Base-by-base conservation (phyloP, 139 green algal genomes). In the Tetradesmus lagerheimii region DNA sequence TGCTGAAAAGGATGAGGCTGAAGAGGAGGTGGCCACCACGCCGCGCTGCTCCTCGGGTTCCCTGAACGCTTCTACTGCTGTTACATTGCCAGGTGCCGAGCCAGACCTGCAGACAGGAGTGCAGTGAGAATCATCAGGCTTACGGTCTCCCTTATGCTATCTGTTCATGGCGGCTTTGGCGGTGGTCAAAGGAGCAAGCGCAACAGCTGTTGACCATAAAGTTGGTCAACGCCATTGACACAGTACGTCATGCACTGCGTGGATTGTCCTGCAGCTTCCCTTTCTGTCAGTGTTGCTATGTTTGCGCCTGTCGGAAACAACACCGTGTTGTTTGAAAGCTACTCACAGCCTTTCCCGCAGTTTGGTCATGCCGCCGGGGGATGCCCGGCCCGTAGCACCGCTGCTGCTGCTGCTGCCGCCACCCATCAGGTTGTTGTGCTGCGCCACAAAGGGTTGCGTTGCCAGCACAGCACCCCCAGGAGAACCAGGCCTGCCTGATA, bases 351-450 rank as follows among this genome's bases (percentile, higher is more conserved):
- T 80, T 11, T 83, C 85, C 43, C 31, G 39, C 67, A 89, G 85
- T 16, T 71, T 82, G 38, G 29, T 27, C 4, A 75, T 34, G 12
- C 57, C 64, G 4, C 84, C 37, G 5, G 39, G 62, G 27, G 84
- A 47, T 43, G 29, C 66, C 37, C n/a, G 38, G 64, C 38, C 84
- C 35, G 66, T 27, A 23, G 57, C 71, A 27, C 39, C 41, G 29
- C 3, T 71, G 29, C 41, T 50, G 84, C 67, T 74, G 83, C 83
- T 34, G 57, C 57, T 47, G 35, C 31, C 43, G 31, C 11, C 25
- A 8, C 64, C 64, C 62, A 80, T 80, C 38, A 88, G 83, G 64
- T 88, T 88, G 83, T 88, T 88, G 20, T 88, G 83, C 38, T 80
- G 83, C 20, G 83, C 62, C 18, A 74, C 41, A 64, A 80, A 80